Conservation (phyloP, 108 stramenopile genomes). For the Cyclotella sp. region DNA sequence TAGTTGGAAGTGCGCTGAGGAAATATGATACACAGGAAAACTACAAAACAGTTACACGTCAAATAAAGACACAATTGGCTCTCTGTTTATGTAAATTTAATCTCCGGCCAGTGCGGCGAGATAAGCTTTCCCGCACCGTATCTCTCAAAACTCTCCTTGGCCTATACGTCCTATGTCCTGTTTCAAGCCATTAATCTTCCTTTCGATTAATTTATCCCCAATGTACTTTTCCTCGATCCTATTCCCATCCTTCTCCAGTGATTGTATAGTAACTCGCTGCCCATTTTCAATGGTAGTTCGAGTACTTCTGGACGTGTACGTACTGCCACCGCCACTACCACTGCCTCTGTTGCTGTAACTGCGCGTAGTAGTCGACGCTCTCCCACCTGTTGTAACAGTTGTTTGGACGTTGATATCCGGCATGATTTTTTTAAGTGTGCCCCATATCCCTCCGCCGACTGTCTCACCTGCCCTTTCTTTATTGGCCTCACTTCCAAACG, state of each 20-base stretch:
- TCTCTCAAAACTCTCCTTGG: slow-evolving; percentile 15
- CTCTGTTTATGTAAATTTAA: too few relatives aligned
- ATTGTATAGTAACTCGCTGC: slow-evolving; percentile 53
- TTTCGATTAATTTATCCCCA: slow-evolving; percentile 45
- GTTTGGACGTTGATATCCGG: slow-evolving; percentile 49
- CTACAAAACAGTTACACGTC: too few relatives aligned
- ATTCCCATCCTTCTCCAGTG: slow-evolving; percentile 66
- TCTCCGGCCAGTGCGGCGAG: too few relatives aligned
- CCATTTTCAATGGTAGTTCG: slow-evolving; percentile 52
- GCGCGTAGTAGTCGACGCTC: slow-evolving; percentile 21
- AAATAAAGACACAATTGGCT: too few relatives aligned
- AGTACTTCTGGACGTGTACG: slow-evolving; percentile 48
- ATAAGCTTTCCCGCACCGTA: too few relatives aligned
- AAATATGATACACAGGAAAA: too few relatives aligned
- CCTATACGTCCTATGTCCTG: slow-evolving; percentile 31
- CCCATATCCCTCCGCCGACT: slow-evolving; percentile 55
- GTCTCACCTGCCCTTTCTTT: neutral
- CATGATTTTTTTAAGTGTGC: slow-evolving; percentile 29
- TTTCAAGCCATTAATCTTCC: slow-evolving; percentile 59
- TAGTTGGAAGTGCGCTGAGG: too few relatives aligned
- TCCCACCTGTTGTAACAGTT: slow-evolving; percentile 6
- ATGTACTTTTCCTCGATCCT: slow-evolving; percentile 63
- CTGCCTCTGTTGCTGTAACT: slow-evolving; percentile 22
- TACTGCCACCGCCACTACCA: slow-evolving; percentile 9
- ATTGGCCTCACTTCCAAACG: slow-evolving; percentile 26